phyloP scores from a whole-genome alignment of 2,329 filamentous ascomycete genomes.

The Neofusicoccum sp. region DNA sequence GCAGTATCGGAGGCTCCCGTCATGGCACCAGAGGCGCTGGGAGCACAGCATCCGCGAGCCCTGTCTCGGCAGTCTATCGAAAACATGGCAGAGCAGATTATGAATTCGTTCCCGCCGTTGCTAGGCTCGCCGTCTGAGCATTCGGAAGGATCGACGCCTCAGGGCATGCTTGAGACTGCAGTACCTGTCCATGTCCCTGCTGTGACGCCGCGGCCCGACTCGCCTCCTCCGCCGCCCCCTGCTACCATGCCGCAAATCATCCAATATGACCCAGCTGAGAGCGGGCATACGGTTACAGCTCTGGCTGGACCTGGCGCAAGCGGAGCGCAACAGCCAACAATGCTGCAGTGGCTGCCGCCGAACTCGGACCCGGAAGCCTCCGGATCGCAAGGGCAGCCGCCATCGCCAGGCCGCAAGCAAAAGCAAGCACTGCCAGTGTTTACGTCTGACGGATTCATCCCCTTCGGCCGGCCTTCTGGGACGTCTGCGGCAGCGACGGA shows the following conservation, averaged over 20 bases:
- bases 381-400: constrained; percentile 22
- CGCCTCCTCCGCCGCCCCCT: constrained; percentile 38
- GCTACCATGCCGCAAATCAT: constrained; percentile 36
- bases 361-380: constrained; percentile 30
- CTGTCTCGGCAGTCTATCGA: constrained; percentile 15
- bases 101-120: constrained; percentile 10
- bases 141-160: constrained; percentile 10
- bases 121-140: constrained; percentile 12
- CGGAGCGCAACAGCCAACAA: constrained; percentile 24
- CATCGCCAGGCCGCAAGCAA: constrained; percentile 29
- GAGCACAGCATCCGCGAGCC: background rate
- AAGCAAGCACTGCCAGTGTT: constrained; percentile 53
- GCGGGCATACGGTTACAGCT: constrained; percentile 23
- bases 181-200: constrained; percentile 26
- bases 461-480: constrained; percentile 30
- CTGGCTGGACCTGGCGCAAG: background rate
- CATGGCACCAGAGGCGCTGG: background rate
- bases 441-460: constrained; percentile 43
- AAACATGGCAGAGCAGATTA: constrained; percentile 18
- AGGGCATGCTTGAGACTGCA: constrained; percentile 13
- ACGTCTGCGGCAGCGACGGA: background rate
- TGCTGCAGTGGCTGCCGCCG: constrained; percentile 38
- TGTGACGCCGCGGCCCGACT: constrained; percentile 36
- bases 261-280: constrained; percentile 32
- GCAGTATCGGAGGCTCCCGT: background rate